These are phyloP conservation scores for Leccinum uliginosum DNA, from an alignment of 768 basidiomycete species.

Conservation along the genomic window DNA sequence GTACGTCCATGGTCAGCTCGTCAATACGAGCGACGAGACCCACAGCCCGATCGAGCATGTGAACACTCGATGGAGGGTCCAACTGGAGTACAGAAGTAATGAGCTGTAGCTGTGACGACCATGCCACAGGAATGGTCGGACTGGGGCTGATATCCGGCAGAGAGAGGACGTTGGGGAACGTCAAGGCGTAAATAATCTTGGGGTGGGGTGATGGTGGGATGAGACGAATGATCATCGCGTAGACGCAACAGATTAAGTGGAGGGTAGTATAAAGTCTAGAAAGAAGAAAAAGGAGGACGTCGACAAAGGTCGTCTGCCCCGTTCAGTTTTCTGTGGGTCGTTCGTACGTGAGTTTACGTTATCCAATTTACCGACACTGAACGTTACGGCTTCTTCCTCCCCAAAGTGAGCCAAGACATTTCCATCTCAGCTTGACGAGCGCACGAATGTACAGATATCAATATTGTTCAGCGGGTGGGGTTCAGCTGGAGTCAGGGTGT, in stretches of 20 bases:
- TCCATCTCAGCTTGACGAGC: background rate
- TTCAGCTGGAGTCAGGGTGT: background rate
- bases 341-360: slow-evolving; percentile 31
- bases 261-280: slow-evolving; percentile 24
- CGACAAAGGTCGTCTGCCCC: slow-evolving; percentile 19
- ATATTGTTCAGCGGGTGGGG: background rate
- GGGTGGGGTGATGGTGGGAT: slow-evolving; percentile 40
- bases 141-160: slow-evolving; percentile 29
- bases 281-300: slow-evolving; percentile 13
- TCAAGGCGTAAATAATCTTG: slow-evolving; percentile 55
- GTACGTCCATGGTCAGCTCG: slow-evolving; percentile 61
- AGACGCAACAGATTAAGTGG: slow-evolving; percentile 20
- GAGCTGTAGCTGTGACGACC: slow-evolving; percentile 51
- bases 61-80: slow-evolving; percentile 46
- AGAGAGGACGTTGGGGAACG: slow-evolving; percentile 43
- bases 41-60: slow-evolving; percentile 57
- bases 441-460: background rate
- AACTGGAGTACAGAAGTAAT: slow-evolving; percentile 48
- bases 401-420: background rate
- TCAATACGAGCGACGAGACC: slow-evolving; percentile 52
- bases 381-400: slow-evolving; percentile 1
- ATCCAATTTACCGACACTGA: slow-evolving; percentile 13
- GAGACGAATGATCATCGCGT: slow-evolving; percentile 57
- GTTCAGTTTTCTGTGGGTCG: slow-evolving; percentile 25
- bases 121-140: slow-evolving; percentile 42